phyloP scores from a whole-genome alignment of 345 rosid genomes.

The Lepidium sativum region DNA sequence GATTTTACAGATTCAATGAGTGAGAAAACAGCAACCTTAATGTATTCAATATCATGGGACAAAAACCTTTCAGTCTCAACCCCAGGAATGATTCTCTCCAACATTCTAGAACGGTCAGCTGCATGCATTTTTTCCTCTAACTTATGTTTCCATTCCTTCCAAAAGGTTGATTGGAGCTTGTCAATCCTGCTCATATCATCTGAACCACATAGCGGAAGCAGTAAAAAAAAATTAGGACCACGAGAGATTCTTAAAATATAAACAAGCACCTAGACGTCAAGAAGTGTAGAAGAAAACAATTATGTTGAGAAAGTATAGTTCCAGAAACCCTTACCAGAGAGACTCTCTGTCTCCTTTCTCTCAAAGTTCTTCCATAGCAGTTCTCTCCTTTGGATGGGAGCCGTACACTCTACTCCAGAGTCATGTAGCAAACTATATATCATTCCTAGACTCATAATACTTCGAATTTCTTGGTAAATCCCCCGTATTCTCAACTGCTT shows the following conservation, averaged over 20 bases:
- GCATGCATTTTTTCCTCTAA: slow-evolving; percentile 71
- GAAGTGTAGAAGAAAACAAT: not conserved
- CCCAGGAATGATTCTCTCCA: slow-evolving; percentile 83
- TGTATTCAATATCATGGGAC: slow-evolving; percentile 62
- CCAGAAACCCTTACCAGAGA: slow-evolving; percentile 45
- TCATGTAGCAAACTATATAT: slow-evolving; percentile 73
- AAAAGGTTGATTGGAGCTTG: slow-evolving; percentile 75
- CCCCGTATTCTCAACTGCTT: slow-evolving; percentile 72
- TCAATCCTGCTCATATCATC: slow-evolving; percentile 76
- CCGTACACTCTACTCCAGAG: slow-evolving; percentile 71
- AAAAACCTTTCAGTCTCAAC: slow-evolving; percentile 77
- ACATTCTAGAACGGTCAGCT: slow-evolving; percentile 70
- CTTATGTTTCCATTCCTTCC: slow-evolving; percentile 95
- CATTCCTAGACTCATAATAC: slow-evolving; percentile 93
- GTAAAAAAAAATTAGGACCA: not conserved
- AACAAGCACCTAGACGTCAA: slow-evolving; percentile 2
- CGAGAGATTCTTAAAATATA: not conserved
- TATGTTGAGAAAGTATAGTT: not conserved
- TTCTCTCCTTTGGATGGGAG: slow-evolving; percentile 65
- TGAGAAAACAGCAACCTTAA: slow-evolving; percentile 45
- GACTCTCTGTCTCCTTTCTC: slow-evolving; percentile 53
- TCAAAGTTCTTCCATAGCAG: slow-evolving; percentile 52
- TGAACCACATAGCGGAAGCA: slow-evolving; percentile 26
- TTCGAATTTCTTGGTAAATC: slow-evolving; percentile 72
- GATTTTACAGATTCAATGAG: slow-evolving; percentile 56